Evolutionary conservation across 202 grass and related monocot genomes (phyloP).

Genomic region (Eragrostis tef): DNA sequence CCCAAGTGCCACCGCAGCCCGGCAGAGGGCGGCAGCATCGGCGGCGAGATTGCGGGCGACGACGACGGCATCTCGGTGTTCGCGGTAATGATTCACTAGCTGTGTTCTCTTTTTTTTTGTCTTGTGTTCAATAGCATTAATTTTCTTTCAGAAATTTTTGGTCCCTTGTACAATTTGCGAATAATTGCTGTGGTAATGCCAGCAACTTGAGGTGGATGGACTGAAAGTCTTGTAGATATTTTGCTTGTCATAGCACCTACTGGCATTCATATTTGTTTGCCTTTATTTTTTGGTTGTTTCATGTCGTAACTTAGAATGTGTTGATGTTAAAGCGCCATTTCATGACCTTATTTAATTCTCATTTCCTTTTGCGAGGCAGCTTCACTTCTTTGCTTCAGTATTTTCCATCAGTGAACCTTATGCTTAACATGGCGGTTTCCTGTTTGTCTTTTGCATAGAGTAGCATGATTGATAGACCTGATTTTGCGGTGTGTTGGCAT

Average conservation of each 20-base stretch:
- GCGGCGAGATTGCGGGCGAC: slow-evolving; percentile 29
- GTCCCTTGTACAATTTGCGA: neutral
- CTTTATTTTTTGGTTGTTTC: slow-evolving; percentile 9
- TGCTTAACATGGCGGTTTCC: slow-evolving; percentile 18
- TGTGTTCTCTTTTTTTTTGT: slow-evolving; percentile 13
- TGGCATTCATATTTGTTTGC: neutral
- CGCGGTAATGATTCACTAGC: slow-evolving; percentile 60
- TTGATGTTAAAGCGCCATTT: slow-evolving; percentile 26
- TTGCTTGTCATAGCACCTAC: slow-evolving; percentile 10
- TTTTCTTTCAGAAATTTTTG: neutral
- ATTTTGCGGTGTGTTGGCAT: slow-evolving; percentile 48
- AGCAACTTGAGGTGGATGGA: neutral
- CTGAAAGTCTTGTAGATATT: slow-evolving; percentile 28
- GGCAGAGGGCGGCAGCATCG: slow-evolving; percentile 8
- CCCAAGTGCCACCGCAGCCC: slow-evolving; percentile 57
- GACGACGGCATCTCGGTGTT: slow-evolving; percentile 76
- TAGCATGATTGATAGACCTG: slow-evolving; percentile 46
- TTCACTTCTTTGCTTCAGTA: slow-evolving; percentile 22
- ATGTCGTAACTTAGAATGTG: neutral
- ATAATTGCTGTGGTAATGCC: slow-evolving; percentile 17
- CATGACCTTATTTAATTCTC: neutral
- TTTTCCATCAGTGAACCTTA: slow-evolving; percentile 11
- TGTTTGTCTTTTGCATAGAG: slow-evolving; percentile 52
- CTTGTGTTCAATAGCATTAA: neutral
- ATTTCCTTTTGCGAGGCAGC: neutral